Conservation (phyloP, 768 basidiomycete species). For the Steccherinum ochraceum region DNA sequence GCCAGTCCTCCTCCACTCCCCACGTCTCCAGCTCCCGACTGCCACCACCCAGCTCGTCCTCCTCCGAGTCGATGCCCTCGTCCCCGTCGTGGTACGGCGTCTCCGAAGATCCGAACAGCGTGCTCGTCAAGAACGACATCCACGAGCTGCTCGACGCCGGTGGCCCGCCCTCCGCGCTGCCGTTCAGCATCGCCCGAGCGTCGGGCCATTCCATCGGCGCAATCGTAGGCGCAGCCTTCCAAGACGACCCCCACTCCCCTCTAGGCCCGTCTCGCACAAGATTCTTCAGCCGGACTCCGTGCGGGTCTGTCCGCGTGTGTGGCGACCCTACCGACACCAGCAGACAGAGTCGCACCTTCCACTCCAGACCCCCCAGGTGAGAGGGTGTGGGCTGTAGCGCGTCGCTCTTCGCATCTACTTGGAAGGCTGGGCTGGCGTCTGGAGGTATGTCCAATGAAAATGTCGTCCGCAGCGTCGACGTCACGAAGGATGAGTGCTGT, state of each 20-base stretch:
- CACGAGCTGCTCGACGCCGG: conserved; percentile 25
- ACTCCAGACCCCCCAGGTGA: conserved; percentile 81
- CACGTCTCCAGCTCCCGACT: conserved; percentile 18
- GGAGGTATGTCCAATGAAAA: conserved; percentile 91
- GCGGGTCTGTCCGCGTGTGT: conserved; percentile 36
- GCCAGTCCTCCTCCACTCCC: conserved; percentile 58
- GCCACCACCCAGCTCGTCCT: conserved; percentile 13
- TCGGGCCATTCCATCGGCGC: conserved; percentile 51
- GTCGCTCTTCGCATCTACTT: conserved; percentile 42
- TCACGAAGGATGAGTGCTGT: conserved; percentile 70
- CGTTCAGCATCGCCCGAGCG: conserved; percentile 8
- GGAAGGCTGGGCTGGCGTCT: conserved; percentile 85
- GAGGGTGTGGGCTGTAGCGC: conserved; percentile 15
- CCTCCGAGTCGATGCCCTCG: too few species aligned
- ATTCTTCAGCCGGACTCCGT: conserved; percentile 47
- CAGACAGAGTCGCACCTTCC: conserved; percentile 83
- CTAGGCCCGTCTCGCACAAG: conserved; percentile 50
- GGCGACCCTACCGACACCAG: conserved; percentile 69
- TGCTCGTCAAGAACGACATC: conserved; percentile 36
- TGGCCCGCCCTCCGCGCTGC: conserved; percentile 3
- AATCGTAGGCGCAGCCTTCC: conserved; percentile 50
- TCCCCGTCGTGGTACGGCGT: conserved; percentile 57
- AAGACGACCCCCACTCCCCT: conserved; percentile 70
- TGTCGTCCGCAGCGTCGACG: conserved; percentile 67
- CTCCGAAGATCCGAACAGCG: conserved; percentile 34